Percentiles rank a stretch among this genome's conserved stretches.
Conservation (phyloP, 1,139 yeast genomes). For the Wickerhamomyces sp. region DNA sequence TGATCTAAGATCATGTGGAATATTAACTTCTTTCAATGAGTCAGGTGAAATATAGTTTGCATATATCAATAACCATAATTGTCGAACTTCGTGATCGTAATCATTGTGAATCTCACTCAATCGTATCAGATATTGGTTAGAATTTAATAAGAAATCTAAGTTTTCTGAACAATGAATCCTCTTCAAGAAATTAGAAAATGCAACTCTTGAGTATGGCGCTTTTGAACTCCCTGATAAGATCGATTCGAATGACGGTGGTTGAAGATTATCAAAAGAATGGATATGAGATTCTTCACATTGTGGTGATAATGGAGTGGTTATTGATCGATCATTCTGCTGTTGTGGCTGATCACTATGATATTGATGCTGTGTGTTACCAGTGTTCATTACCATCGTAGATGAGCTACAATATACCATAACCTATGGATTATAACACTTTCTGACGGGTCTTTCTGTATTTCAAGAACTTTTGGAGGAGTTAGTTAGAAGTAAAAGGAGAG, state of each 20-base stretch:
- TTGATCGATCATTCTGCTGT: no score
- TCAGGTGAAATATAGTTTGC: slow-evolving; percentile 20
- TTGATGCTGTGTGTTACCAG: no score
- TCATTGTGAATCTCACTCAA: not conserved
- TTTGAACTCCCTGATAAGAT: slow-evolving; percentile 18
- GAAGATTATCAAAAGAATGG: not conserved
- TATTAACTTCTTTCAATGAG: slow-evolving; percentile 22
- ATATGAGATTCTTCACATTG: slow-evolving; percentile 4
- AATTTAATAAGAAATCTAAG: slow-evolving; percentile 21
- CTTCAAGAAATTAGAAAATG: slow-evolving; percentile 19
- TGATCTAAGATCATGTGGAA: slow-evolving; percentile 20
- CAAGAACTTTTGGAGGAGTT: no score
- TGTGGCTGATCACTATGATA: no score
- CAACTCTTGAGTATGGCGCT: slow-evolving; percentile 23
- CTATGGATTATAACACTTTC: not conserved
- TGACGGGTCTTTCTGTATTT: no score
- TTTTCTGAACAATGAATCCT: slow-evolving; percentile 23
- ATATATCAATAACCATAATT: slow-evolving; percentile 18
- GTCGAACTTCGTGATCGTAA: slow-evolving; percentile 5
- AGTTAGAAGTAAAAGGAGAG: no score
- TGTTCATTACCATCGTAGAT: not conserved
- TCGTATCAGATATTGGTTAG: slow-evolving; percentile 13
- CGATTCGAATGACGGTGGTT: slow-evolving; percentile 17
- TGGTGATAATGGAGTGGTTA: slow-evolving; percentile 7
- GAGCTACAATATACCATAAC: not conserved